Evolutionary conservation across 441 rosid species (phyloP).

Genomic region (Eruca vesicaria): DNA sequence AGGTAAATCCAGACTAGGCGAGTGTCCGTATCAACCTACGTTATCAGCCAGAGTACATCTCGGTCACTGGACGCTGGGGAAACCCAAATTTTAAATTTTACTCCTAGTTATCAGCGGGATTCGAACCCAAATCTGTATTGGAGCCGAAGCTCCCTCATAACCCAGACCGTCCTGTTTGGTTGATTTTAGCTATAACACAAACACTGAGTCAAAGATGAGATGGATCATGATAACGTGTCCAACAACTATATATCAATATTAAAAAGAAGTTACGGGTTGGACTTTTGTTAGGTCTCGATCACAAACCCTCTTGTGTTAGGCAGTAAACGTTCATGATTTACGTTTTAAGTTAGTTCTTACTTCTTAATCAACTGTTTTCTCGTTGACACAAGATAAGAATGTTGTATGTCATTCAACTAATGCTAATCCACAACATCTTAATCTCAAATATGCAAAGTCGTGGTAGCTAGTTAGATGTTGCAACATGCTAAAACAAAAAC

Average conservation of each 20-base stretch:
- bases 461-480: neutral
- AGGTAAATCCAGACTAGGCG: no score
- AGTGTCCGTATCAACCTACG: no score
- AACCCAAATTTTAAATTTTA: no score
- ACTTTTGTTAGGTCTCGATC: constrained; percentile 25
- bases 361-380: neutral
- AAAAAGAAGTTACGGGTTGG: neutral
- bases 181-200: constrained; percentile 1
- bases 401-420: neutral
- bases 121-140: no score
- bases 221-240: neutral
- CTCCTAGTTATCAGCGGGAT: no score
- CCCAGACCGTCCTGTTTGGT: no score
- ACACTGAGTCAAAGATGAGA: constrained; percentile 20
- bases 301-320: neutral
- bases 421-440: neutral
- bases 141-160: no score
- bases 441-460: neutral
- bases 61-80: no score
- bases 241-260: neutral
- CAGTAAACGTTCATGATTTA: neutral
- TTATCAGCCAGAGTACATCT: no score
- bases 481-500: neutral
- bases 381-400: neutral
- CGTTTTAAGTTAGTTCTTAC: neutral